A percentile compares a stretch with the other conserved stretches of the same genome.
Conservation (phyloP, 2,329 filamentous ascomycete genomes). For the Colletotrichum abscissum region DNA sequence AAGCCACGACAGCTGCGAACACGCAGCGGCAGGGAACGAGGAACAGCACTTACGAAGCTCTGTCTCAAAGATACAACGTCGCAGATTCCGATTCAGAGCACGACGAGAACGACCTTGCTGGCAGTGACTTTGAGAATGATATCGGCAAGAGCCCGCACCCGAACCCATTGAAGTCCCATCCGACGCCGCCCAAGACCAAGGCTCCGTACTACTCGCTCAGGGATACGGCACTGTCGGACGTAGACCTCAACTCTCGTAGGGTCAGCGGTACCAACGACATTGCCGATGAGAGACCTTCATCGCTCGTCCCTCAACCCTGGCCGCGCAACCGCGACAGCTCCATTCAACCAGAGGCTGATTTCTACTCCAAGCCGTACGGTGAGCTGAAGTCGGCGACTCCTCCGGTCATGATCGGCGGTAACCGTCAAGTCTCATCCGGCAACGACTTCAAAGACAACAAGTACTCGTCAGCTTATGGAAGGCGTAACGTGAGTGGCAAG, state of each 20-base stretch:
- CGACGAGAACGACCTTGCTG: slow-evolving; percentile 45
- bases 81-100: slow-evolving; percentile 53
- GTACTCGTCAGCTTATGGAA: slow-evolving; percentile 48
- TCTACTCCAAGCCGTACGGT: slow-evolving; percentile 70
- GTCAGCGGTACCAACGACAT: slow-evolving; percentile 59
- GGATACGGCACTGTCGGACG: slow-evolving; percentile 54
- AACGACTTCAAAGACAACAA: slow-evolving; percentile 60
- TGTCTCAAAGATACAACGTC: slow-evolving; percentile 57
- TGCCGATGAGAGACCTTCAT: slow-evolving; percentile 49
- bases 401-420: slow-evolving; percentile 62
- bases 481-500: slow-evolving; percentile 78
- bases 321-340: slow-evolving; percentile 54
- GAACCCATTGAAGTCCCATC: slow-evolving; percentile 66
- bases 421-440: slow-evolving; percentile 68
- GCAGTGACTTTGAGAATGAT: slow-evolving; percentile 41
- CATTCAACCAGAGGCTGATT: slow-evolving; percentile 60
- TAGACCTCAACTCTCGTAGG: slow-evolving; percentile 56
- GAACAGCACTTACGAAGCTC: slow-evolving; percentile 54
- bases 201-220: slow-evolving; percentile 44
- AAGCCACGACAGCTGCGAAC: slow-evolving; percentile 43
- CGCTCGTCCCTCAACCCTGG: slow-evolving; percentile 30
- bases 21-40: slow-evolving; percentile 45
- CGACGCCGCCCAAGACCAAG: slow-evolving; percentile 44
- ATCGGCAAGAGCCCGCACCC: slow-evolving; percentile 48
- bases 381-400: slow-evolving; percentile 64